Percentiles rank a stretch among this genome's conserved stretches.
Conservation (phyloP, 2,329 filamentous ascomycete species). For the Aaosphaeria arxii region DNA sequence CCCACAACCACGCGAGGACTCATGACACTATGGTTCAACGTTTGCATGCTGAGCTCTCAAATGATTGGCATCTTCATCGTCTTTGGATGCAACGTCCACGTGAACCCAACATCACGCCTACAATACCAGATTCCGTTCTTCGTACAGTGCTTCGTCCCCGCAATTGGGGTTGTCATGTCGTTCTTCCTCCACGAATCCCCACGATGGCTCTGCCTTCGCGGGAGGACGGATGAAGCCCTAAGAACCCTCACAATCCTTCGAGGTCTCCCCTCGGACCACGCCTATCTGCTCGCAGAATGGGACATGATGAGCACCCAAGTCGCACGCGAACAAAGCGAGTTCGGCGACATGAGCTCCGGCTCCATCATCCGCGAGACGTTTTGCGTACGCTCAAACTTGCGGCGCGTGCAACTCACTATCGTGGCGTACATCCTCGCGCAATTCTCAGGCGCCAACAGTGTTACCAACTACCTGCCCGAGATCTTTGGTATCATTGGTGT, state of each 20-base stretch:
- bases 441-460: slow-evolving; percentile 43
- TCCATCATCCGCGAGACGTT: slow-evolving; percentile 7
- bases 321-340: slow-evolving; percentile 2
- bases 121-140: slow-evolving; percentile 34
- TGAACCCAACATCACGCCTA: slow-evolving; percentile 23
- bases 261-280: slow-evolving; percentile 5
- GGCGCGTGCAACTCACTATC: slow-evolving; percentile 7
- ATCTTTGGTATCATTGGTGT: slow-evolving; percentile 40
- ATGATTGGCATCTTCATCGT: slow-evolving; percentile 33
- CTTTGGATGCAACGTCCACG: slow-evolving; percentile 27
- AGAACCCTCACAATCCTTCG: slow-evolving; percentile 25
- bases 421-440: slow-evolving; percentile 28
- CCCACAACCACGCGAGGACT: slow-evolving; percentile 32
- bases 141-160: slow-evolving; percentile 25
- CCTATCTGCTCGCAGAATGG: not conserved
- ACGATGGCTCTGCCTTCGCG: slow-evolving; percentile 29
- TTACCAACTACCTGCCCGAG: slow-evolving; percentile 44
- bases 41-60: slow-evolving; percentile 34
- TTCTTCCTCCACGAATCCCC: slow-evolving; percentile 34
- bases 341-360: not conserved
- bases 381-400: slow-evolving; percentile 6
- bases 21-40: slow-evolving; percentile 36
- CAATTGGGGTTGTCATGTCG: slow-evolving; percentile 18
- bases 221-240: slow-evolving; percentile 22
- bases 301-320: slow-evolving; percentile 1